A percentile compares a stretch with the other conserved stretches of the same genome.
Conservation (phyloP, 345 rosid genomes). For the Syzygium grande region DNA sequence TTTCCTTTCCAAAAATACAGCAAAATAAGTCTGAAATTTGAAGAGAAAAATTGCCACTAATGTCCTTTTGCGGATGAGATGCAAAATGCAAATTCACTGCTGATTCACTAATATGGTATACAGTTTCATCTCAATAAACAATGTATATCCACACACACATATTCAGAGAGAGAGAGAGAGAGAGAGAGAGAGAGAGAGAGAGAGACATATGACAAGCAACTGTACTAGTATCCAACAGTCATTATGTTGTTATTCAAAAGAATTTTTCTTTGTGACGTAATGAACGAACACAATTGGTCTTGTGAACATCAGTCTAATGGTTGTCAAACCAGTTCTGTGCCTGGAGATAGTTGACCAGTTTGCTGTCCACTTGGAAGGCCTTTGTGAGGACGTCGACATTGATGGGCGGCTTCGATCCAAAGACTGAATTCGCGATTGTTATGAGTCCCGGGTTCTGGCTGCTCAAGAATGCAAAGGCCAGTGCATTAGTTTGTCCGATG, state of each 20-base stretch:
- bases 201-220: neutral
- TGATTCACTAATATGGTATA: neutral
- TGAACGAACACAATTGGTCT: neutral
- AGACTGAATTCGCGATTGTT: neutral
- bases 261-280: neutral
- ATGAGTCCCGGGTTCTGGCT: conserved; percentile 2
- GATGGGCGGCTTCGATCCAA: neutral
- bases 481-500: neutral
- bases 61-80: neutral
- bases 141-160: neutral
- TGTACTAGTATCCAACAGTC: neutral
- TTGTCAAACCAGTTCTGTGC: neutral
- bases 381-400: neutral
- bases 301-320: neutral
- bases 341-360: neutral
- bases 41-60: no score
- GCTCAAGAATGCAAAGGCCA: neutral
- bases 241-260: neutral
- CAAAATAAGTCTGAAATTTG: neutral
- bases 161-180: no score
- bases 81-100: neutral
- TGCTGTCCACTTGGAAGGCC: neutral
- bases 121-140: neutral
- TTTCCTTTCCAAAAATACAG: neutral
- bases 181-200: neutral